Conservation (phyloP, 78 protist species). For the Dictyostelium citrinum region DNA sequence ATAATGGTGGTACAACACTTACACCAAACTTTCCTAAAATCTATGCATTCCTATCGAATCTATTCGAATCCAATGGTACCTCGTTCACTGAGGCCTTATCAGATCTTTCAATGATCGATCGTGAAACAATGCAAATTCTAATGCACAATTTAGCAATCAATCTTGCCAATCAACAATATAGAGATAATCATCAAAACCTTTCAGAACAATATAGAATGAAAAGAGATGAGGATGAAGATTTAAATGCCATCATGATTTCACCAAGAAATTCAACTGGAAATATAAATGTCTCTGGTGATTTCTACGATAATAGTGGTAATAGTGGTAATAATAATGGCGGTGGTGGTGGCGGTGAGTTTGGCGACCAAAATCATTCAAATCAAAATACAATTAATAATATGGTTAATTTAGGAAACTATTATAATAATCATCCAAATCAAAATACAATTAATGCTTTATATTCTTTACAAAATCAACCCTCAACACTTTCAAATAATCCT, state of each 20-base stretch:
- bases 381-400: too few species aligned
- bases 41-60: slow-evolving; percentile 44
- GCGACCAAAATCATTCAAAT: not conserved
- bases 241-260: not conserved
- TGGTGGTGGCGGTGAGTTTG: not conserved
- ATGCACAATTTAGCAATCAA: slow-evolving; percentile 78
- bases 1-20: not conserved
- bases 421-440: not conserved
- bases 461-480: not conserved
- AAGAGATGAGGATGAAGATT: slow-evolving; percentile 28
- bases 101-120: slow-evolving; percentile 33
- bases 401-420: not conserved
- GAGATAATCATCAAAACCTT: slow-evolving; percentile 38
- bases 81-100: slow-evolving; percentile 16
- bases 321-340: not conserved
- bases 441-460: not conserved
- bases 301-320: not conserved
- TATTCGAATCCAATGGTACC: slow-evolving; percentile 43
- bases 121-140: slow-evolving; percentile 74
- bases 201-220: slow-evolving; percentile 35
- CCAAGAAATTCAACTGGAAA: not conserved
- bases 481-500: not conserved
- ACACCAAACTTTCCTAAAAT: slow-evolving; percentile 45
- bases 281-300: slow-evolving; percentile 6
- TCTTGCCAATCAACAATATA: slow-evolving; percentile 65